Base-by-base conservation (phyloP, 2,329 filamentous ascomycete genomes). In the Bipolaris zeicola region DNA sequence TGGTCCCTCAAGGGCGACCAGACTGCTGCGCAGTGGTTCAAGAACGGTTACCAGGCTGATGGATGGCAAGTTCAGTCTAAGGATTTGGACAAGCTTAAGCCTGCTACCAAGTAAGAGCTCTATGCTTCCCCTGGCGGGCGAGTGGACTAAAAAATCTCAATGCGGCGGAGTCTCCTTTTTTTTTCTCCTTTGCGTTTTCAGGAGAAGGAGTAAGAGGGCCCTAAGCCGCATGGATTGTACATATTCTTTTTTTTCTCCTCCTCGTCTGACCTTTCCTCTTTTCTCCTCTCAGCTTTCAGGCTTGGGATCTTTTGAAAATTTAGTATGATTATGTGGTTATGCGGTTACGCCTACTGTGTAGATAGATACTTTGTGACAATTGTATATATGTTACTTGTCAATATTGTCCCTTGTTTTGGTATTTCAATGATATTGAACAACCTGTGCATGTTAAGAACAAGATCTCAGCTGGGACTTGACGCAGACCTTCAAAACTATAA, bases 1-100 rank as follows among this genome's bases (percentile, higher is more conserved):
- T 67, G 59, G 61, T 42, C 56, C 2, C 47, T 67, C 39, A 55
- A 58, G 16, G 60, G 59, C 5, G 52, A 67, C 37, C 42, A 42
- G 1, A 49, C 38, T 10, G 62, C 57, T 16, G 39, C 48, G 1
- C 39, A 38, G 1, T 67, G 56, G 14, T 50, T 55, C 6, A 55
- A 26, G 6, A 45, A 22, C 6, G 46, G 52, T 3, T 50, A 50
- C 14, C 52, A 57, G 46, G 41, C 47, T 33, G 62, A 64, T 54
- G 47, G 57, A 1, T 64, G 50, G 52, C 42, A 56, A 26, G 58
- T 61, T 2, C 41, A 58, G 49, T 47, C 54, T 5, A 34, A 50
- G 10, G 38, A 43, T 8, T 37, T 61, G 37, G 42, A 57, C 33
- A 44, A 41, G 33, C 37, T 63, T 10, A 58, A 58, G 45, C 54